Evolutionary conservation across 2,329 filamentous ascomycete genomes (phyloP).

Genomic region (Ceratocystis variospora): DNA sequence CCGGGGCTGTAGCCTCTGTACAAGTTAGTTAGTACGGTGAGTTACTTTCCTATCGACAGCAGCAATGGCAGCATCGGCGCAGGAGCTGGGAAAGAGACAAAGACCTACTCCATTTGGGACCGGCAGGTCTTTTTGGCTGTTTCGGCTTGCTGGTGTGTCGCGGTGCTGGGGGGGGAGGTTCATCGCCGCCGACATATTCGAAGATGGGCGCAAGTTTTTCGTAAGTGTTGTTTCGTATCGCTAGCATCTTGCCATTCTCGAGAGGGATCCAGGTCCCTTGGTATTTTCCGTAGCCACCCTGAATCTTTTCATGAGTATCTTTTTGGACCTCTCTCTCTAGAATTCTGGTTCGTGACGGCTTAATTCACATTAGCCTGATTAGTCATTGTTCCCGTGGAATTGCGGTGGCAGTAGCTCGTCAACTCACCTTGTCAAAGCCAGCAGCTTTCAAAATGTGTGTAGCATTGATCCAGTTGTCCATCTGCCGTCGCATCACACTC

Average conservation of each 20-base stretch:
- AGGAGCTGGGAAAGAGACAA: background rate
- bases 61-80: background rate
- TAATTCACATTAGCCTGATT: background rate
- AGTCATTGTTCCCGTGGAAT: background rate
- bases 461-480: conserved; percentile 98
- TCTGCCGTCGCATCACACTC: conserved; percentile 89
- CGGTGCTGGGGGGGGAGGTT: conserved; percentile 83
- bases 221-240: conserved; percentile 73
- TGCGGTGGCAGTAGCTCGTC: no score
- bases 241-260: conserved; percentile 63
- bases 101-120: conserved; percentile 40
- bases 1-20: conserved; percentile 17
- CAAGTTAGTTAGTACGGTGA: background rate
- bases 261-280: conserved; percentile 98
- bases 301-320: conserved; percentile 91
- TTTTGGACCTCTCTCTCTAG: conserved; percentile 95
- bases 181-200: conserved; percentile 70
- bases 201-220: conserved; percentile 78
- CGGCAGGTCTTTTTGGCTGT: conserved; percentile 51
- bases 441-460: conserved; percentile 96
- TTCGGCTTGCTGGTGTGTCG: conserved; percentile 85
- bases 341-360: conserved; percentile 79
- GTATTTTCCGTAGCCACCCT: conserved; percentile 97
- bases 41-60: background rate
- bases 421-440: conserved; percentile 65